A percentile compares a stretch with the other conserved stretches of the same genome.
These are phyloP conservation scores for Komagataella pseudopastoris DNA, from an alignment of 805 yeast genomes.

Conservation along the genomic window DNA sequence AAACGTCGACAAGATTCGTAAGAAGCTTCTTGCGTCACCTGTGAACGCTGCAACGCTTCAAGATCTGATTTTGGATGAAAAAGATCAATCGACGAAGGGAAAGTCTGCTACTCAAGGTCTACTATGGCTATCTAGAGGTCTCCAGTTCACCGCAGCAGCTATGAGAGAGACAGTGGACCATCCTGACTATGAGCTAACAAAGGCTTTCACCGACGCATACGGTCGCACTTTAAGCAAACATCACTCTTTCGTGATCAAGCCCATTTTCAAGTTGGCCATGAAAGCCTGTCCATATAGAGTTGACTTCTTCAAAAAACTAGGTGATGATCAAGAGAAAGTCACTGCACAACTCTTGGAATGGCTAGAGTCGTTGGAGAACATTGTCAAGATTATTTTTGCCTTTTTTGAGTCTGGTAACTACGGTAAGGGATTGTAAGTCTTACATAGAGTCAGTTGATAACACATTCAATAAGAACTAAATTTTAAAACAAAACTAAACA, in stretches of 20 bases:
- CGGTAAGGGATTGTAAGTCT: conserved; percentile 65
- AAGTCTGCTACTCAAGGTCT: conserved; percentile 86
- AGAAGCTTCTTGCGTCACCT: conserved; percentile 54
- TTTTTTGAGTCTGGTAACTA: conserved; percentile 73
- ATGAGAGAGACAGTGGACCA: conserved; percentile 65
- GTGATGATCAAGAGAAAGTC: conserved; percentile 61
- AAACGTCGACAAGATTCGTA: conserved; percentile 63
- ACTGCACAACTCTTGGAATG: conserved; percentile 50
- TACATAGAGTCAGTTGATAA: neutral
- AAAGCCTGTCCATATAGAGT: conserved; percentile 87
- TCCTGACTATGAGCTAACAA: conserved; percentile 52
- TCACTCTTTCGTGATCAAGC: conserved; percentile 73
- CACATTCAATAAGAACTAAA: neutral
- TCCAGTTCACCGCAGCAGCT: conserved; percentile 83
- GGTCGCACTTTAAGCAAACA: conserved; percentile 65
- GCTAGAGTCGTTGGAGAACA: conserved; percentile 64
- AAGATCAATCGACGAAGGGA: conserved; percentile 34
- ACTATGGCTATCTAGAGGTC: conserved; percentile 76
- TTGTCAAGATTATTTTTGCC: conserved; percentile 59
- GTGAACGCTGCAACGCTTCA: conserved; percentile 55
- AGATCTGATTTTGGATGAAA: conserved; percentile 64
- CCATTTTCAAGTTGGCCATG: conserved; percentile 88
- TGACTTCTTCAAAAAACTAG: conserved; percentile 74
- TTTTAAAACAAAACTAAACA: neutral
- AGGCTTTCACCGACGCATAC: conserved; percentile 78